phyloP scores from a whole-genome alignment of 768 basidiomycete genomes.

The Xanthoconium purpureum region DNA sequence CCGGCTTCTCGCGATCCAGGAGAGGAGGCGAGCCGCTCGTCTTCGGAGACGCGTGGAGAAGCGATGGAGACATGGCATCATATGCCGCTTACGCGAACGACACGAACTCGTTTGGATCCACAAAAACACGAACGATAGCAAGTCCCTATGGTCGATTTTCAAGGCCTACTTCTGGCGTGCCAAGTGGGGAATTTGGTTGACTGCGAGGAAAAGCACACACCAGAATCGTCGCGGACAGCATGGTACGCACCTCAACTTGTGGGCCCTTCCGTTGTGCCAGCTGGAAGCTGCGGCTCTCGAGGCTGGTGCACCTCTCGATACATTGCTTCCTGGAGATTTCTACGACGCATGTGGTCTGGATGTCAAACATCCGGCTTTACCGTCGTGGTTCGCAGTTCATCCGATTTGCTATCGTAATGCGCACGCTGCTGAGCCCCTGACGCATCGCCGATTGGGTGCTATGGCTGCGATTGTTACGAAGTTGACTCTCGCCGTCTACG shows the following conservation, averaged over 20 bases:
- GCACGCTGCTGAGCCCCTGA: slow-evolving; percentile 35
- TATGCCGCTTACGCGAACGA: slow-evolving; percentile 54
- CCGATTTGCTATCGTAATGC: slow-evolving; percentile 16
- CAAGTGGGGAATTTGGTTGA: slow-evolving; percentile 8
- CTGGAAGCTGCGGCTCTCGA: slow-evolving; percentile 64
- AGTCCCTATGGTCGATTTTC: slow-evolving; percentile 11
- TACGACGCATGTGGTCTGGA: slow-evolving; percentile 16
- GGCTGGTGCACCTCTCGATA: slow-evolving; percentile 57
- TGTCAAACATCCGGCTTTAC: neutral
- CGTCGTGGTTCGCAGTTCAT: slow-evolving; percentile 20
- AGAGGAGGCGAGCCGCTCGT: slow-evolving; percentile 41
- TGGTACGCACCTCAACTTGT: slow-evolving; percentile 61
- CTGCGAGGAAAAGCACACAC: slow-evolving; percentile 1
- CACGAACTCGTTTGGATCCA: slow-evolving; percentile 54
- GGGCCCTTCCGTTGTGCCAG: slow-evolving; percentile 52
- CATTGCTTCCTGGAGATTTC: slow-evolving; percentile 44
- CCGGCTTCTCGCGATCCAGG: slow-evolving; percentile 46
- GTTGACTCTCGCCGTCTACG: slow-evolving; percentile 44
- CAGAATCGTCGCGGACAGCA: slow-evolving; percentile 24
- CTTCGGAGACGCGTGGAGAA: slow-evolving; percentile 44
- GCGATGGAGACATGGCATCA: slow-evolving; percentile 62
- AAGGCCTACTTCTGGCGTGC: slow-evolving; percentile 4
- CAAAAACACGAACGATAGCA: slow-evolving; percentile 23
- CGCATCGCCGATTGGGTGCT: slow-evolving; percentile 52
- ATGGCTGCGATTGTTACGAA: slow-evolving; percentile 56